Evolutionary conservation across 2,329 filamentous ascomycete species (phyloP), one percentile per base, ranked within the genome.

Genomic region (Rhynchosporium graminicola): DNA sequence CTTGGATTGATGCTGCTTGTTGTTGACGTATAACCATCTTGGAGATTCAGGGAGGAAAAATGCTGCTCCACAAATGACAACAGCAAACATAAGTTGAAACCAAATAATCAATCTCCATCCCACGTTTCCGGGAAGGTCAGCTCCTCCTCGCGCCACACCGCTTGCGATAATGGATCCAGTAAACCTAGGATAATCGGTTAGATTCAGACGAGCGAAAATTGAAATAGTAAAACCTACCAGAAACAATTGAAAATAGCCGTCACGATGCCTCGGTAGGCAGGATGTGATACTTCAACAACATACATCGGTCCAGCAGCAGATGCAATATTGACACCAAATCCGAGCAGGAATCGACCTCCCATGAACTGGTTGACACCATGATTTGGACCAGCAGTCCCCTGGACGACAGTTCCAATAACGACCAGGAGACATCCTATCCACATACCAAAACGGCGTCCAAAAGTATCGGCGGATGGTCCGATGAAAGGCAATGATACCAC

Each of bases 41-140:
- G 86, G 86, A 2, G 82, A 86, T 68, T 88, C 86, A 0, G 86
- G 86, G 0, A 87, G 75, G 66, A 86, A 79, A 61, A 79, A 84
- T 3, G 80, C 77, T 28, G 78, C 77, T 12, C 79, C 29, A 8
- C 80, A 74, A 48, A 85, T 80, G 31, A 84, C 67, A 1, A 73
- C 73, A 3, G 78, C 73, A 50, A 78, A 79, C 59, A 80, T 72
- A 52, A 79, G 67, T 65, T 81, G 80, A 4, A 80, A 68, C 76
- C 80, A 81, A 36, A 84, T 74, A 1, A 83, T 82, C 15, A 85
- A 77, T 47, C 79, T 76, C 83, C 84, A 87, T 5, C 77, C 77
- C 5, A 74, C 63, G 8, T 72, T 65, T 1, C 70, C 72, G 2
- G 75, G 70, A 10, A 79, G 71, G 58, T 77, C 80, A 31, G 76